These are phyloP conservation scores for Phaseolus coccineus DNA, from an alignment of 331 rosid species.

Conservation along the genomic window DNA sequence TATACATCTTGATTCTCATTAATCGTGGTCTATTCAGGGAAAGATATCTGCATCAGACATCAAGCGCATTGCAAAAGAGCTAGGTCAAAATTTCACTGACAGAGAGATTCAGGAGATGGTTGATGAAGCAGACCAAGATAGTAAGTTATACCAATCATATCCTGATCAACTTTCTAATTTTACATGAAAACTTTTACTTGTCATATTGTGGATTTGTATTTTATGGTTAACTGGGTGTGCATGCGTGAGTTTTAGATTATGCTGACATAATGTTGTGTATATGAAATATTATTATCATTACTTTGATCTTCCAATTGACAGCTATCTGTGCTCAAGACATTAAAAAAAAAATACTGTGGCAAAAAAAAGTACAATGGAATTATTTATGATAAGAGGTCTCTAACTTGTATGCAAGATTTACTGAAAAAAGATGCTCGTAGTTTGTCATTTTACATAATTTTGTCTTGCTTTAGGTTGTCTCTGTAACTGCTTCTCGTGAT, in stretches of 20 bases:
- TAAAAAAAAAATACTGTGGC: background rate
- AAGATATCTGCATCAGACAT: conserved; percentile 85
- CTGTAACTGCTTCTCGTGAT: background rate
- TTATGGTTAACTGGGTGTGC: background rate
- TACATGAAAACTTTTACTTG: conserved; percentile 13
- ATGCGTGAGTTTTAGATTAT: conserved; percentile 29
- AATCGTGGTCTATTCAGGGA: conserved; percentile 61
- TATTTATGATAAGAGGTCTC: conserved; percentile 11
- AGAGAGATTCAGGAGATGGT: conserved; percentile 87
- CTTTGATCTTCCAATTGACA: conserved; percentile 17
- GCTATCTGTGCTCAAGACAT: conserved; percentile 2
- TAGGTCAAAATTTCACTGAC: conserved; percentile 80
- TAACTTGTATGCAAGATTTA: background rate
- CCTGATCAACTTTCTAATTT: conserved; percentile 15
- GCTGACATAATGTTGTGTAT: background rate
- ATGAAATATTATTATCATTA: background rate
- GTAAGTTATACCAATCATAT: conserved; percentile 60
- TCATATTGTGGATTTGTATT: background rate
- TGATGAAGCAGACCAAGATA: conserved; percentile 85
- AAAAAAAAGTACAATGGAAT: background rate
- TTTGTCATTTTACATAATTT: background rate
- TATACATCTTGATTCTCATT: conserved; percentile 40
- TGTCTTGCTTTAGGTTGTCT: conserved; percentile 9
- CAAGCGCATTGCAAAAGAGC: conserved; percentile 77
- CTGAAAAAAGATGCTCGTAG: background rate